Evolutionary conservation across 768 basidiomycete genomes (phyloP).

Genomic region (Tylopilus balloui): DNA sequence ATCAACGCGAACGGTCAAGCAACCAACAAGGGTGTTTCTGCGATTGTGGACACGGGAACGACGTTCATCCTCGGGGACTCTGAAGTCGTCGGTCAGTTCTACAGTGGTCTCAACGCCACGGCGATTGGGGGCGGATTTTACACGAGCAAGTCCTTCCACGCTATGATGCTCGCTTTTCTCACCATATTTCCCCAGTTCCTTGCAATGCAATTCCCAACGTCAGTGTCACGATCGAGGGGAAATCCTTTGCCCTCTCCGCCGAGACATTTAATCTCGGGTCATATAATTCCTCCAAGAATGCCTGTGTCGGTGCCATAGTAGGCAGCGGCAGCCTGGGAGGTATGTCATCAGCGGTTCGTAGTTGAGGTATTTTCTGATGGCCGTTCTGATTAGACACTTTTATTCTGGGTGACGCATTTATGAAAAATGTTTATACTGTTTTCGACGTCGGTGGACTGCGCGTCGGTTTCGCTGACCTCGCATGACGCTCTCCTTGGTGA

Average conservation of each 20-base stretch:
- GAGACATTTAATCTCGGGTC: conserved; percentile 37
- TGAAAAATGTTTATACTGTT: conserved; percentile 43
- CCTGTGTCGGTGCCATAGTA: conserved; percentile 21
- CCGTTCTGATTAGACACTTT: conserved; percentile 21
- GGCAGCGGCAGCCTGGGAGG: conserved; percentile 16
- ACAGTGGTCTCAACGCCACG: conserved; percentile 29
- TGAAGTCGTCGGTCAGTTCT: conserved; percentile 31
- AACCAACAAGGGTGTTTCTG: conserved; percentile 5
- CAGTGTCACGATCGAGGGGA: conserved; percentile 35
- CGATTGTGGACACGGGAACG: conserved; percentile 50
- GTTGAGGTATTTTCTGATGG: not conserved
- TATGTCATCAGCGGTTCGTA: conserved; percentile 2
- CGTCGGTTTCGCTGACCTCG: conserved; percentile 40
- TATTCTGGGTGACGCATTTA: conserved; percentile 39
- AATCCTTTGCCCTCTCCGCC: conserved; percentile 28
- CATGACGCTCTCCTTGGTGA: conserved; percentile 7
- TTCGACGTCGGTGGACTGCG: conserved; percentile 38
- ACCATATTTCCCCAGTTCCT: conserved; percentile 15
- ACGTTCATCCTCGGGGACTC: conserved; percentile 40
- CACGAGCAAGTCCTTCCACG: conserved; percentile 19
- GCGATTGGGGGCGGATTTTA: conserved; percentile 34
- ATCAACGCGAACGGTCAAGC: conserved; percentile 23
- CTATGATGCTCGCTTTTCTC: not conserved
- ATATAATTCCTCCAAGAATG: conserved; percentile 5
- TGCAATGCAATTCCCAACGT: conserved; percentile 24